Evolutionary conservation across 192 early-diverging fungal genomes (phyloP), one percentile per base, ranked within the genome.

Genomic region (Entophlyctis luteolus): DNA sequence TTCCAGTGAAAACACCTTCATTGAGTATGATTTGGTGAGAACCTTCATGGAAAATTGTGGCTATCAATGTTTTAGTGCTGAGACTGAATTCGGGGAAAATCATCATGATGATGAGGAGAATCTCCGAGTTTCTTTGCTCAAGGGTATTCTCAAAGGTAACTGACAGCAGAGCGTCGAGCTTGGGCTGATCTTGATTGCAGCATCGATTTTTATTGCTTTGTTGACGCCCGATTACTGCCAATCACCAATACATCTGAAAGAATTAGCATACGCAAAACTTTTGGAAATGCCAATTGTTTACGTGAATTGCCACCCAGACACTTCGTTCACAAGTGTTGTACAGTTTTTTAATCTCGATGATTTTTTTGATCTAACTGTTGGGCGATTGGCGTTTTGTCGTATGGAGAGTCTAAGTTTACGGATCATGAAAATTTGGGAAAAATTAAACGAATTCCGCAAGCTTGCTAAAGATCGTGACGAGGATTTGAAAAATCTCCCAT

Each of bases 81-180:
- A 6, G 18, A 4, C 18, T 23, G 58, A 60, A 32, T 16, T 46
- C 14, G 58, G 58, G 16, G 39, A 45, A 23, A 20, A 14, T 6
- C 14, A 20, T 25, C 22, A 25, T 8, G 22, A 46, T 8, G 39
- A 60, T 22, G 16, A 60, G 20, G 58, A 60, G 39, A 25, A 45
- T 14, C 25, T 60, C n/a, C 10, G 31, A 14, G 58, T 22, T 1
- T 12, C 10, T 14, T 31, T 60, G 3, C 3, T 45, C 12, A 38
- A 45, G n/a, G 39, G 37, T n/a, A 45, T 60, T 45, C 39, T 60
- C 20, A 60, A 60, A 60, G 55, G 55, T 57, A 18, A 35, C n/a
- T 54, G 3, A 27, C 25, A 16, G 4, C 16, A n/a, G 3, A 36
- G 55, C 16, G 32, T 12, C 3, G n/a, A 18, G 27, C 38, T 57